Percentiles rank a stretch among this genome's conserved stretches.
Conservation (phyloP, 257 asterid genomes). For the Primulina tabacum region DNA sequence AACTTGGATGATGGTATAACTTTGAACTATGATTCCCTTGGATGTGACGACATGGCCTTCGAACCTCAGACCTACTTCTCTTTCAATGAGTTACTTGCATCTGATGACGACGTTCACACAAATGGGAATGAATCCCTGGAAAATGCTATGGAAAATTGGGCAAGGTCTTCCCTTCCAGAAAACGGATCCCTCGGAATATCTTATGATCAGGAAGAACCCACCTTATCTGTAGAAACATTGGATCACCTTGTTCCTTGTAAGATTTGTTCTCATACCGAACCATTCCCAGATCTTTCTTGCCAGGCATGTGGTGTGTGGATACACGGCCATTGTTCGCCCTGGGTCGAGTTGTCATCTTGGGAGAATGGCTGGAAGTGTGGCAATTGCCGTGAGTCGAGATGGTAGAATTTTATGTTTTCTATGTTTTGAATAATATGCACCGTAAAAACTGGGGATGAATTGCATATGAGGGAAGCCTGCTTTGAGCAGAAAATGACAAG, state of each 20-base stretch:
- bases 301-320: constrained; percentile 54
- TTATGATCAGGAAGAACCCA: constrained; percentile 33
- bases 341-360: constrained; percentile 44
- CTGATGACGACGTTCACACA: constrained; percentile 42
- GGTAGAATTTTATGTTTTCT: constrained; percentile 15
- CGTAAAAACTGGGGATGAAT: constrained; percentile 3
- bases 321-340: constrained; percentile 71
- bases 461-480: background rate
- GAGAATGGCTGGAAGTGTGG: constrained; percentile 76
- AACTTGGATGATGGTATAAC: constrained; percentile 42
- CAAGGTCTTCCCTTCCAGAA: constrained; percentile 31
- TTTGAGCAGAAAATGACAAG: background rate
- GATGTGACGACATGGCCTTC: constrained; percentile 59
- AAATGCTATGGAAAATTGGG: constrained; percentile 32
- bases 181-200: constrained; percentile 36
- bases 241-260: constrained; percentile 39
- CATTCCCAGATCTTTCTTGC: constrained; percentile 59
- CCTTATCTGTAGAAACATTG: constrained; percentile 28
- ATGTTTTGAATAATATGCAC: background rate
- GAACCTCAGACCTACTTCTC: constrained; percentile 97
- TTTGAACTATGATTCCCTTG: constrained; percentile 45
- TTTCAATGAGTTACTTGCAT: constrained; percentile 62
- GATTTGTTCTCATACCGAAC: constrained; percentile 52
- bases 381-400: constrained; percentile 64
- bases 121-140: constrained; percentile 31